These are phyloP conservation scores for Chaetomium tenue DNA, from an alignment of 495 filamentous ascomycete species.

Conservation along the genomic window DNA sequence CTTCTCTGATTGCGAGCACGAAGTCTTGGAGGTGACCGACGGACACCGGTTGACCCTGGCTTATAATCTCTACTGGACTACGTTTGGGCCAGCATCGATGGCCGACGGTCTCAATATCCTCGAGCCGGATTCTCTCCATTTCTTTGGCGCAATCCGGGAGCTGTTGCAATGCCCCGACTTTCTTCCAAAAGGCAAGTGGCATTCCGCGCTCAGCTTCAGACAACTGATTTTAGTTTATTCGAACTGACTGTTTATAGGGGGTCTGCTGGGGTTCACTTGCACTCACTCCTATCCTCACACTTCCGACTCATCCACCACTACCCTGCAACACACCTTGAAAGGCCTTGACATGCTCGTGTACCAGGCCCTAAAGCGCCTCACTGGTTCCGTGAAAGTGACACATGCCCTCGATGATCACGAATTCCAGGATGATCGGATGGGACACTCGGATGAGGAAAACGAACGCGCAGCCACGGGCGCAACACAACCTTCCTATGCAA, in stretches of 20 bases:
- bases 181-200: background rate
- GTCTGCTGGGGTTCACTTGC: background rate
- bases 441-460: too few species aligned
- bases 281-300: background rate
- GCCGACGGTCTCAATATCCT: background rate
- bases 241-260: background rate
- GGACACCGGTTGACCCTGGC: constrained; percentile 58
- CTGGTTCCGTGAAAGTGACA: background rate
- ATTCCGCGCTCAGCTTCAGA: background rate
- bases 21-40: constrained; percentile 52
- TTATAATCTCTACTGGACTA: constrained; percentile 53
- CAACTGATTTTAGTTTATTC: background rate
- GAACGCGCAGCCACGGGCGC: too few species aligned
- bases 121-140: background rate
- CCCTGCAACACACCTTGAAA: background rate
- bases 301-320: background rate
- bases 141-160: background rate
- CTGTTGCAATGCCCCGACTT: background rate
- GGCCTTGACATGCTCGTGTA: background rate
- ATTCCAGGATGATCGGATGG: background rate
- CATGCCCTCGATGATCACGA: background rate
- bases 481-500: too few species aligned
- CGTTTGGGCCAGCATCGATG: background rate
- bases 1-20: constrained; percentile 61
- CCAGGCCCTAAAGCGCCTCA: background rate